Evolutionary conservation across 495 filamentous ascomycete species (phyloP), one percentile per base, ranked within the genome.

Genomic region (Penicillium antarcticum): DNA sequence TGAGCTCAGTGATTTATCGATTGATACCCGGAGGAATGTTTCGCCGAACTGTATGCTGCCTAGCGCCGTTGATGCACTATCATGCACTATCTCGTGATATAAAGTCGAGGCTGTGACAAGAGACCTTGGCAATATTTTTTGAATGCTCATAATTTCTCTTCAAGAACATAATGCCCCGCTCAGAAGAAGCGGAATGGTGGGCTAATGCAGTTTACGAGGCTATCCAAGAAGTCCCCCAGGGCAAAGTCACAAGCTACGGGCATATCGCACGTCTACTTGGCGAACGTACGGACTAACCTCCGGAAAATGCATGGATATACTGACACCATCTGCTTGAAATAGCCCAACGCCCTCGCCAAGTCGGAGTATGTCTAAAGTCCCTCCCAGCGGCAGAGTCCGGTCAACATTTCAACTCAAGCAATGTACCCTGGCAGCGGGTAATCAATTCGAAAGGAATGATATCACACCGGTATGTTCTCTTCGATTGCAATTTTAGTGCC

Each of bases 341-440:
- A 88, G 84, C 84, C 11, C 77, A 86, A 66, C 75, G 85, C 8
- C 81, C 84, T 6, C 82, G 90, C 23, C 91, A 97, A 70, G 92
- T 97, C 24, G 92, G 92, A 21, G 74, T 92, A 23, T 90, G 85
- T 60, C 81, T 97, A 1, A 96, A 96, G 63, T 85, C 94, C 57
- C 84, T 97, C 13, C 81, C 92, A 3, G 60, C 68, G 1, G 57
- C 69, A 19, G 63, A 69, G 8, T 59, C 59, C 2, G 59, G 63
- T 4, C 53, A 70, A 26, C 63, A 74, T 46, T 95, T 85, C 68
- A 80, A 96, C 60, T 71, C 77, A 48, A 75, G 68, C 14, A 96
- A 88, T 57, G 91, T 96, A 10, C 92, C 92, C 4, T 97, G 92
- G 92, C 92, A 97, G 73, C 76, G 92, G 40, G 90, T 97, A 10